Base-by-base conservation (phyloP, 129 eudicot species). In the Flaveria ramosissima region DNA sequence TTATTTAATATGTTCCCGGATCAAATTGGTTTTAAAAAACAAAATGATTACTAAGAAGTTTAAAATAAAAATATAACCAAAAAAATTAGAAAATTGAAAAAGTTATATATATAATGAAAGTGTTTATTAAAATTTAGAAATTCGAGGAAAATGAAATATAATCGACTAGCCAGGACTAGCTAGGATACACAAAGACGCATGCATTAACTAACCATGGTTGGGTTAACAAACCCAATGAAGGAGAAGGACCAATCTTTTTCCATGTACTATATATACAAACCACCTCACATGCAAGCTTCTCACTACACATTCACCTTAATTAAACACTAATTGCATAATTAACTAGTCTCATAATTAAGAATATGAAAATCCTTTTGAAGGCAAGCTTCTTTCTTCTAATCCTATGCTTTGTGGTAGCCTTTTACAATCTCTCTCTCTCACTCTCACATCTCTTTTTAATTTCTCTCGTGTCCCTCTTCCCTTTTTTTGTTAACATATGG, bases 191-290 rank as follows among this genome's bases (percentile, higher is more conserved):
- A 59, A 14, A 26, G 26, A 17, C 26, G 20, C 2, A 52, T 27
- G 26, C 45, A 14, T 15, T 36, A 14, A 77, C 43, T 72, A 86
- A 86, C 85, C 80, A 86, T 81, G 78, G 89, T 86, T 83, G 62
- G 46, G 48, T 71, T 46, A 64, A 77, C 16, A 71, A 55, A 72
- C 85, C 80, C 69, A 71, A 74, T 85, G 20, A 70, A 71, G 10
- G 27, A 82, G 41, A 66, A 66, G 46, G 74, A 68, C 70, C 66
- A 0, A 69, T 72, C 74, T 74, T 86, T 84, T 84, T 80, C 82
- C 85, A 75, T 83, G 78, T 74, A 72, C 83, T 88, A 86, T 90
- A 88, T 80, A 88, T 74, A 84, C 72, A 69, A 41, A 30, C 70
- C 88, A 50, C 45, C 80, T 63, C 52, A 26, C 90, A 80, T 90